A percentile compares a stretch with the other conserved stretches of the same genome.
Conservation (phyloP, 495 filamentous ascomycete species). For the Penicillium psychrofluorescens region DNA sequence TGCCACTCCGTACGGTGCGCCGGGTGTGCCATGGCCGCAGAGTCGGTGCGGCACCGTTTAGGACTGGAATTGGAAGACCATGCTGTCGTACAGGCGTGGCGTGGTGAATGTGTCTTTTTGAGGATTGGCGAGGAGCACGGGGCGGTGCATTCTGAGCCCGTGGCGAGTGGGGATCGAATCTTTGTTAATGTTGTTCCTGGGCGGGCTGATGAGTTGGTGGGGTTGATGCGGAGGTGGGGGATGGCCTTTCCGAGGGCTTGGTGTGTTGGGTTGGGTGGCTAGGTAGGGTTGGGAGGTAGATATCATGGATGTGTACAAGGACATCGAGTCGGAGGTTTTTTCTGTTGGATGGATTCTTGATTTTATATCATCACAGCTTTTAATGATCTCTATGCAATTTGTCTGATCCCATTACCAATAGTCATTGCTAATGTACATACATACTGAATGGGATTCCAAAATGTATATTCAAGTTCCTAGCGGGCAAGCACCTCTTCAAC, state of each 20-base stretch:
- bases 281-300: conserved; percentile 2
- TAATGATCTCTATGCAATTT: too few relatives aligned
- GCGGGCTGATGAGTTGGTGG: conserved; percentile 9
- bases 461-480: too few relatives aligned
- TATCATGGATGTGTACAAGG: conserved; percentile 6
- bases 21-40: conserved; percentile 14
- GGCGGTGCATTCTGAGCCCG: conserved; percentile 17
- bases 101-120: conserved; percentile 17
- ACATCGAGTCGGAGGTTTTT: too few relatives aligned
- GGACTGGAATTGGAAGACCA: conserved; percentile 1
- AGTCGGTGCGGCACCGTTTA: conserved; percentile 9
- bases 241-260: conserved; percentile 22
- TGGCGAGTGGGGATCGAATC: conserved; percentile 13
- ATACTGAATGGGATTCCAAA: too few relatives aligned
- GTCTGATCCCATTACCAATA: too few relatives aligned
- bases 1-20: conserved; percentile 16
- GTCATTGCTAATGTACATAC: too few relatives aligned
- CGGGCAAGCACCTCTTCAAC: too few relatives aligned
- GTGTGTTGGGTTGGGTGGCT: conserved; percentile 13
- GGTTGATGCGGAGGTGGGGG: conserved; percentile 18
- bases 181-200: conserved; percentile 23
- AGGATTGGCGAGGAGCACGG: conserved; percentile 16
- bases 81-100: conserved; percentile 5
- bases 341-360: too few relatives aligned
- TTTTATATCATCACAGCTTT: too few relatives aligned